These are phyloP conservation scores for Tremellales sp. DNA, from an alignment of 1,284 basidiomycete species.

Conservation along the genomic window DNA sequence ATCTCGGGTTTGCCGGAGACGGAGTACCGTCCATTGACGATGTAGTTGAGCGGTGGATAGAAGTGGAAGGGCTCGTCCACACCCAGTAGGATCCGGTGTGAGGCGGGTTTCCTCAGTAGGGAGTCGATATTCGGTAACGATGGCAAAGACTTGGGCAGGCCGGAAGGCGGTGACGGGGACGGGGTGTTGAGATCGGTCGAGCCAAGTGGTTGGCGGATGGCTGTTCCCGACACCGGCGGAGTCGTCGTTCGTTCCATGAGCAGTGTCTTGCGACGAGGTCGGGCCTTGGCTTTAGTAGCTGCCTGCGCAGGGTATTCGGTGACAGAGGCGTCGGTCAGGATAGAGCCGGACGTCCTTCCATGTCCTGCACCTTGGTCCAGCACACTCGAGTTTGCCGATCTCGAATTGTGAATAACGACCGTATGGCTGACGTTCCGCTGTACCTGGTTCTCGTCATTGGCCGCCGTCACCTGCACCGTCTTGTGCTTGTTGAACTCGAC, in stretches of 20 bases:
- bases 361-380: not conserved
- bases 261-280: too few species aligned
- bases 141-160: too few species aligned
- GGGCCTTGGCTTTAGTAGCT: too few species aligned
- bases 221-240: too few species aligned
- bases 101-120: too few species aligned
- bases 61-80: conserved; percentile 36
- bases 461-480: conserved; percentile 55
- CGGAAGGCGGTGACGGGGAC: conserved; percentile 8
- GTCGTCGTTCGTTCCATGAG: too few species aligned
- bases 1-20: not conserved
- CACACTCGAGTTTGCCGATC: not conserved
- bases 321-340: too few species aligned
- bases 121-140: too few species aligned
- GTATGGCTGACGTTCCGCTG: conserved; percentile 60
- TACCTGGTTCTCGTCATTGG: conserved; percentile 39
- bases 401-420: conserved; percentile 53
- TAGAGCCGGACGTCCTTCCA: too few species aligned
- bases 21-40: not conserved
- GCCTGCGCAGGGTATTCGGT: too few species aligned
- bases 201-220: too few species aligned
- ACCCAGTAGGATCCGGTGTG: conserved; percentile 23
- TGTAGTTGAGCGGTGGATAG: conserved; percentile 32
- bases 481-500: conserved; percentile 67
- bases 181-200: conserved; percentile 2